phyloP scores from a whole-genome alignment of 1,284 basidiomycete genomes.

The Ceratobasidium sp. region DNA sequence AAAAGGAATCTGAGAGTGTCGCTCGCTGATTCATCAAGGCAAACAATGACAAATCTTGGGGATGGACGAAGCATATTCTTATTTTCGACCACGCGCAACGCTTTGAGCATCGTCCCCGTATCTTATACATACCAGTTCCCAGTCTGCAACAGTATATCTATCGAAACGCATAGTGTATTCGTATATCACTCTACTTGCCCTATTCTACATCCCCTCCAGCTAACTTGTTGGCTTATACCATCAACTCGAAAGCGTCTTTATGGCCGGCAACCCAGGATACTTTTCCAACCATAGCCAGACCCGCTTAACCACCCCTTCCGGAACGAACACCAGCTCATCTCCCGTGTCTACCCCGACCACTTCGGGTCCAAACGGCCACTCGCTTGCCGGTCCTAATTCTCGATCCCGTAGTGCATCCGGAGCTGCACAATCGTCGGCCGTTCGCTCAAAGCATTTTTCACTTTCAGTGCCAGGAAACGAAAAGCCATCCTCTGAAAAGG shows the following conservation, averaged over 20 bases:
- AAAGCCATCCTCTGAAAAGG: slow-evolving; percentile 33
- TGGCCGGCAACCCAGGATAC: slow-evolving; percentile 51
- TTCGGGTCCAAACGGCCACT: slow-evolving; percentile 39
- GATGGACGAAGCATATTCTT: slow-evolving; percentile 35
- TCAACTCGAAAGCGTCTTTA: background rate
- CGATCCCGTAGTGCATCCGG: slow-evolving; percentile 59
- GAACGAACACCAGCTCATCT: slow-evolving; percentile 23
- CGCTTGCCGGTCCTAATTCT: slow-evolving; percentile 42
- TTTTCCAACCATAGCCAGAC: slow-evolving; percentile 81
- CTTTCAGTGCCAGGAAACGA: slow-evolving; percentile 23
- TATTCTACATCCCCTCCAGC: background rate
- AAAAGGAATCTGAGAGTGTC: background rate
- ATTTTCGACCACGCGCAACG: slow-evolving; percentile 26
- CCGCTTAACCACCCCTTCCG: slow-evolving; percentile 57
- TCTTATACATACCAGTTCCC: slow-evolving; percentile 24
- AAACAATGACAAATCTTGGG: slow-evolving; percentile 20
- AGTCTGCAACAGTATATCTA: slow-evolving; percentile 18
- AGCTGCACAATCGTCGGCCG: slow-evolving; percentile 49
- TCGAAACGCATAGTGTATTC: slow-evolving; percentile 28
- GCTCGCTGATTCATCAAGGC: background rate
- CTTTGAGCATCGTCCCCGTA: slow-evolving; percentile 1
- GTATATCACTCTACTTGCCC: slow-evolving; percentile 10
- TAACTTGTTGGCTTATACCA: background rate
- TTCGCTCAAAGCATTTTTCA: slow-evolving; percentile 41
- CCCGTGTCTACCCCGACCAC: slow-evolving; percentile 39